Evolutionary conservation across 2,329 filamentous ascomycete species (phyloP).

Genomic region (Elsinoe ampelina): DNA sequence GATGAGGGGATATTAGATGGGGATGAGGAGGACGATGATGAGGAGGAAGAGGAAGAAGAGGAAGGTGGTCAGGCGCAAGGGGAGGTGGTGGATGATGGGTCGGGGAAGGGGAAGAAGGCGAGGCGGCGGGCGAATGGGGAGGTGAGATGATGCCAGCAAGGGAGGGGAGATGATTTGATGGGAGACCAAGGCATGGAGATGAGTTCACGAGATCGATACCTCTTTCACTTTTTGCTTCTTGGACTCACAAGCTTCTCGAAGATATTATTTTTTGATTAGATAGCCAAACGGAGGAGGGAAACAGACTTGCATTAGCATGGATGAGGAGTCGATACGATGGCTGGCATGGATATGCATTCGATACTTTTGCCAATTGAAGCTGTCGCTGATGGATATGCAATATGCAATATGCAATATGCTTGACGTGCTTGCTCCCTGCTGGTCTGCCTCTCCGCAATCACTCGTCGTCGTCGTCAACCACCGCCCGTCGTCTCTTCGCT

Average conservation of each 20-base stretch:
- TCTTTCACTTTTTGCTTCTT: slow-evolving; percentile 2
- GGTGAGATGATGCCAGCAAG: not conserved
- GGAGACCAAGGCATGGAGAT: not conserved
- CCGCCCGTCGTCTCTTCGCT: slow-evolving; percentile 36
- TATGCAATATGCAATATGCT: not conserved
- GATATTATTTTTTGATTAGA: slow-evolving; percentile 1
- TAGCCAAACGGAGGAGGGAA: not conserved
- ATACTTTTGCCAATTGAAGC: not conserved
- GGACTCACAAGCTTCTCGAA: not conserved
- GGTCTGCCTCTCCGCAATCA: slow-evolving; percentile 1
- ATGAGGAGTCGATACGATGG: not conserved
- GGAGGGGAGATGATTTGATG: not conserved
- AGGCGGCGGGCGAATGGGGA: slow-evolving; percentile 28
- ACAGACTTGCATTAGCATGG: slow-evolving; percentile 9
- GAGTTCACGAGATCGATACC: not conserved
- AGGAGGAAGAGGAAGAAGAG: slow-evolving; percentile 7
- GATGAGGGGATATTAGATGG: slow-evolving; percentile 16
- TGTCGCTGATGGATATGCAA: not conserved
- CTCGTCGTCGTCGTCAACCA: slow-evolving; percentile 39
- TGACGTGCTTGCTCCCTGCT: not conserved
- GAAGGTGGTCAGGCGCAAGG: slow-evolving; percentile 42
- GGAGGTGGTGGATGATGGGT: slow-evolving; percentile 42
- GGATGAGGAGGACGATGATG: slow-evolving; percentile 16
- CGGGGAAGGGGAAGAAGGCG: slow-evolving; percentile 23
- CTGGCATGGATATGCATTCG: slow-evolving; percentile 8